phyloP scores from a whole-genome alignment of 1,139 yeast genomes.

The Blastobotrys illinoisensis region DNA sequence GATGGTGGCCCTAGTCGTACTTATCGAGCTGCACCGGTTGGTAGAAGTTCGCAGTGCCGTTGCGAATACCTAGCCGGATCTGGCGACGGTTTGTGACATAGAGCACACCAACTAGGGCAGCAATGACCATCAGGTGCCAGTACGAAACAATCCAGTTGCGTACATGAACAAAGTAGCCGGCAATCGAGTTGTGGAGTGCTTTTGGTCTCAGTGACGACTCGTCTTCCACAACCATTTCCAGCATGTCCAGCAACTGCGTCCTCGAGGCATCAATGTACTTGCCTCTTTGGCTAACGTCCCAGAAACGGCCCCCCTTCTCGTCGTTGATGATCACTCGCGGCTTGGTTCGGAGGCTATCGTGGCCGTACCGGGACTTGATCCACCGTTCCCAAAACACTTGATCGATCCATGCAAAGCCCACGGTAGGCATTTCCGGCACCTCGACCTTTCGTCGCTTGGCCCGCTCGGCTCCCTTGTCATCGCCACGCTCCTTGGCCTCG shows the following conservation, averaged over 20 bases:
- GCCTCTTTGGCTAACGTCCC: conserved; percentile 30
- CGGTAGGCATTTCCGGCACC: conserved; percentile 24
- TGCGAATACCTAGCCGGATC: neutral
- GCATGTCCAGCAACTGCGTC: conserved; percentile 27
- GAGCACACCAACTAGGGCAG: conserved; percentile 4
- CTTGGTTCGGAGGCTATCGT: conserved; percentile 12
- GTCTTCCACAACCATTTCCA: conserved; percentile 23
- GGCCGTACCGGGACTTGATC: conserved; percentile 31
- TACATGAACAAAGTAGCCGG: conserved; percentile 17
- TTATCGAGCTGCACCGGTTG: neutral
- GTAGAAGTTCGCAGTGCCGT: neutral
- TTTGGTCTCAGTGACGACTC: conserved; percentile 25
- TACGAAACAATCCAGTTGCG: conserved; percentile 5
- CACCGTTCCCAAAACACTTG: conserved; percentile 35
- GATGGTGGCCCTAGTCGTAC: neutral
- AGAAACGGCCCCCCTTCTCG: conserved; percentile 26
- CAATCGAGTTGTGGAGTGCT: conserved; percentile 19
- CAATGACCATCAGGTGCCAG: conserved; percentile 10
- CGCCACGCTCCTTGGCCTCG: conserved; percentile 33
- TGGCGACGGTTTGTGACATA: neutral
- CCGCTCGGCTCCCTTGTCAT: conserved; percentile 27
- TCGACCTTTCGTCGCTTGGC: conserved; percentile 30
- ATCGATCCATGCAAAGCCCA: conserved; percentile 37
- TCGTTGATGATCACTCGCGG: conserved; percentile 31
- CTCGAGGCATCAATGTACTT: conserved; percentile 25